Base-by-base conservation (phyloP, 345 rosid genomes). In the Euclidium syriacum region DNA sequence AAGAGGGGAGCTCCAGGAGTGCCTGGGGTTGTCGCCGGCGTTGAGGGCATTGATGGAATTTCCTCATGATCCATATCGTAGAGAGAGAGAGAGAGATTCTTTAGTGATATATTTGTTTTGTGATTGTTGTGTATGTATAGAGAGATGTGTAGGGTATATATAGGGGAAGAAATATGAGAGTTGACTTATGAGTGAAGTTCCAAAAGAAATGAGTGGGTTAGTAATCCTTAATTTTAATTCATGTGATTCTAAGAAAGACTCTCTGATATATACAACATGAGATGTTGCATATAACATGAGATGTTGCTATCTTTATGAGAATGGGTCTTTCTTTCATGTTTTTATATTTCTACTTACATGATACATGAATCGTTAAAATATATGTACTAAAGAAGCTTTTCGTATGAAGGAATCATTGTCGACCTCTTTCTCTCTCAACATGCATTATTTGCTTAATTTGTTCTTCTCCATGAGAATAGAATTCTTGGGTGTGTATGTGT, bases 21-120 rank as follows among this genome's bases (percentile, higher is more conserved):
- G 78, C 85, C 33, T 73, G 89, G 71, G 76, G 95, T 62, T 48
- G 94, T 86, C 33, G 73, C 94, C 48, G 91, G 96, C 2, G 88
- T 82, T 38, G 89, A 84, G 58, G 86, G 88, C 62, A 80, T 81
- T 24, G 88, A 85, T 40, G 83, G 81, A 24, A 68, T 77, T 42
- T 85, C 96, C 65, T 79, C 90, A 11, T 68, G 78, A 44, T 86
- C 83, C 82, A 75, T 80, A 9, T 16, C 3, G 6, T 34, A 18
- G 35, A 46, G 24, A 41, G 53, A 70, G 38, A 52, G 17, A 44
- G 25, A 69, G 7, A 7, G 55, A 42, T 42, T n/a, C 46, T 55
- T 22, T 12, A 35, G 15, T 38, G 27, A 42, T 68, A 20, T 61
- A 39, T 25, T 49, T 52, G n/a, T 40, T 58, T 9, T 61, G 51